Evolutionary conservation across 108 stramenopile genomes (phyloP), one percentile per base, ranked within the genome.

Genomic region (Fistulifera solaris): DNA sequence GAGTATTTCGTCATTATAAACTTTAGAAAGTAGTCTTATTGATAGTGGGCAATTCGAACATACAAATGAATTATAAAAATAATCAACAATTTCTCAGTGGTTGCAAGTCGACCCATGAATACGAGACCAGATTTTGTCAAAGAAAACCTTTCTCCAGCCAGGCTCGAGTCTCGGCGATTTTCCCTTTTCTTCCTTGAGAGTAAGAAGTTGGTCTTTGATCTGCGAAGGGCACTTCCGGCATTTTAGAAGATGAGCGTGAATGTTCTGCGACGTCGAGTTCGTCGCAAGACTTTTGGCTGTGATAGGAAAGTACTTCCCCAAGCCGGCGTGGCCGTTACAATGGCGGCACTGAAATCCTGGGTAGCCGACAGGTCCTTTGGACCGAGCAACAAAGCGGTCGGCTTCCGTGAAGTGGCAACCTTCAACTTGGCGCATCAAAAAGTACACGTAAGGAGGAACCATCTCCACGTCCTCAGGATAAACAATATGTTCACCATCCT

Each of bases 331-430:
- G 10, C 81, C 81, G 31, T 70, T 38, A 49, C 81, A 82, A 52
- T 82, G 81, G 12, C 77, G 76, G 51, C 81, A 82, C 52, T 82
- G 76, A 46, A 82, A 82, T 8, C 81, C 81, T 22, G 76, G 67
- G 59, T 65, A 82, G 0, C 81, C 81, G 2, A 76, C 72, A 15
- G 73, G 76, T 3, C 81, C 73, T 49, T 78, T 77, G 25, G 61
- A 63, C 28, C 81, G 69, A 14, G 81, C 81, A 11, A 82, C 73
- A 39, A 75, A 82, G 12, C 81, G 73, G 73, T 82, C 81, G 17
- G 77, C 76, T 56, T 76, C 81, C 4, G 76, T 82, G 48, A 82
- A 82, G 11, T 46, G 40, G 40, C 75, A 77, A 28, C 62, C 59
- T 52, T 78, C 71, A 1, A 82, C 81, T 55, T 82, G 81, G 7